A percentile compares a stretch with the other conserved stretches of the same genome.
phyloP scores from a whole-genome alignment of 768 basidiomycete species.

The Dentipellis fragilis region DNA sequence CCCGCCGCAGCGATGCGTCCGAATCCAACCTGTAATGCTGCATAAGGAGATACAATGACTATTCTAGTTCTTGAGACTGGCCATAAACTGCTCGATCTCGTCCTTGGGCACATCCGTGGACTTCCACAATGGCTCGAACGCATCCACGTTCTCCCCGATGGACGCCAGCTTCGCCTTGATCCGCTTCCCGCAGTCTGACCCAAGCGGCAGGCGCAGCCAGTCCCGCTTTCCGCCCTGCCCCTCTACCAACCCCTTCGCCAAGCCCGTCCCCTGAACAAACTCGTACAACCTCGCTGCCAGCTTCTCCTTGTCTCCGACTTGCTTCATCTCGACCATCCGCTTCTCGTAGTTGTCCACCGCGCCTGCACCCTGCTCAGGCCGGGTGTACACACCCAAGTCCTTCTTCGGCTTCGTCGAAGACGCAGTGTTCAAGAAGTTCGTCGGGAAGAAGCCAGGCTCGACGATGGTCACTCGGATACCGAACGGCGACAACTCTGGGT shows the following conservation, averaged over 20 bases:
- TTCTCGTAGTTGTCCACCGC: constrained; percentile 2
- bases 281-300: constrained; percentile 16
- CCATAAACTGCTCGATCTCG: constrained; percentile 4
- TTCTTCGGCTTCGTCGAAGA: background rate
- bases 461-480: constrained; percentile 18
- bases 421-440: constrained; percentile 13
- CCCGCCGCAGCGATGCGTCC: no score
- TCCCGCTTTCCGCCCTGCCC: constrained; percentile 11
- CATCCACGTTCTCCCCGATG: constrained; percentile 15
- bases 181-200: constrained; percentile 16
- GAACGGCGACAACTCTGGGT: constrained; percentile 19
- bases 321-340: constrained; percentile 2
- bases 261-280: constrained; percentile 15
- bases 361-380: constrained; percentile 13
- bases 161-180: constrained; percentile 12
- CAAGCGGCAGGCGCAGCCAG: constrained; percentile 16
- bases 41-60: no score
- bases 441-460: constrained; percentile 22
- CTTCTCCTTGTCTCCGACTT: constrained; percentile 18
- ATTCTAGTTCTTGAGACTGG: background rate
- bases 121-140: constrained; percentile 16
- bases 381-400: constrained; percentile 9
- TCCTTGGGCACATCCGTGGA: constrained; percentile 18
- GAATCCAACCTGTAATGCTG: no score
- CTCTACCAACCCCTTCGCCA: constrained; percentile 9